A percentile compares a stretch with the other conserved stretches of the same genome.
These are phyloP conservation scores for Inga leiocalycina DNA, from an alignment of 306 rosid genomes.

Conservation along the genomic window DNA sequence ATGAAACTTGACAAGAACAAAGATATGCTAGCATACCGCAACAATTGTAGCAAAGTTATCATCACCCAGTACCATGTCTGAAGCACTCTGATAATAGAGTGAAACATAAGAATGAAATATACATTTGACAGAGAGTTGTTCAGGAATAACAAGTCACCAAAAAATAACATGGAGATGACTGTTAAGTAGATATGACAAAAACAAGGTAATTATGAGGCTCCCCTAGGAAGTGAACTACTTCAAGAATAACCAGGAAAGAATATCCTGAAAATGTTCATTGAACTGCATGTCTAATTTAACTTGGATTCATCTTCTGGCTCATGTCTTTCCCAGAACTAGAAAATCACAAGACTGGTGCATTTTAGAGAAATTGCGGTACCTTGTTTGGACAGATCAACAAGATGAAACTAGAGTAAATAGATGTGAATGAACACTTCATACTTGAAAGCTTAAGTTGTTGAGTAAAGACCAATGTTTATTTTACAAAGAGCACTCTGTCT, in stretches of 20 bases:
- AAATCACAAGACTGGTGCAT: not conserved
- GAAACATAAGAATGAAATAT: slow-evolving; percentile 4
- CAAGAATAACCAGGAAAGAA: not conserved
- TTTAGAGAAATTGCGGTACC: not conserved
- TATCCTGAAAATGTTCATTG: not conserved
- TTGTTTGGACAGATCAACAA: not conserved
- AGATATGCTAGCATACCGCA: slow-evolving; percentile 63
- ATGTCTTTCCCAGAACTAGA: not conserved
- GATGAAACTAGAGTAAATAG: not conserved
- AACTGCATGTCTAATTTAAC: not conserved
- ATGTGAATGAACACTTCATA: not conserved
- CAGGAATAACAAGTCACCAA: slow-evolving; percentile 30
- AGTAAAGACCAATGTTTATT: not conserved
- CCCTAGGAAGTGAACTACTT: not conserved
- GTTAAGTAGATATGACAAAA: not conserved
- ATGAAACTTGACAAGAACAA: slow-evolving; percentile 27
- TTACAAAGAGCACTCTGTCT: not conserved
- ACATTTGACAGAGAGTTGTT: not conserved
- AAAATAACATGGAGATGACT: not conserved
- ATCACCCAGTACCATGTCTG: slow-evolving; percentile 98
- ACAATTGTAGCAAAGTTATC: slow-evolving; percentile 97
- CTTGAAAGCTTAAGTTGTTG: not conserved
- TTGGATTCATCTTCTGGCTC: not conserved
- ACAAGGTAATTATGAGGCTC: not conserved
- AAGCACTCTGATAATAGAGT: slow-evolving; percentile 70